Evolutionary conservation across 2,329 filamentous ascomycete genomes (phyloP).

Genomic region (Penicillium rolfsii): DNA sequence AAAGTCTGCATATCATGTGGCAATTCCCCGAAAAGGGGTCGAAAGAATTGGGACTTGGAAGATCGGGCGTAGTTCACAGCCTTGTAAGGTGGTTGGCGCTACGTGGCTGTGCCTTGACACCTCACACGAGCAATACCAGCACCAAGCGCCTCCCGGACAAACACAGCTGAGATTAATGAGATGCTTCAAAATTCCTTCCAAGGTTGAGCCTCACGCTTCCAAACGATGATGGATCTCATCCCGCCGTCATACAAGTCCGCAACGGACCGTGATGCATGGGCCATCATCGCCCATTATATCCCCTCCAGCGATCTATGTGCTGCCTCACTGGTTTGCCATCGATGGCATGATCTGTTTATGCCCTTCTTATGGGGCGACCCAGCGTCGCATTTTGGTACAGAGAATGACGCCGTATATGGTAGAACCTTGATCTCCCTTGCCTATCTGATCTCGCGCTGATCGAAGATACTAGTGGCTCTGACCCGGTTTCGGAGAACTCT

Average conservation of each 20-base stretch:
- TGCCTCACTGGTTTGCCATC: conserved; percentile 58
- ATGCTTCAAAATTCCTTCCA: not conserved
- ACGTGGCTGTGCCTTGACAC: not conserved
- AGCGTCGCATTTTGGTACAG: conserved; percentile 63
- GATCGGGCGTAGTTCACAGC: not conserved
- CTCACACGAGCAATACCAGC: not conserved
- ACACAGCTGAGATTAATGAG: not conserved
- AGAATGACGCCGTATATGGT: conserved; percentile 64
- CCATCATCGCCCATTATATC: conserved; percentile 60
- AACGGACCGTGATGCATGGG: conserved; percentile 58
- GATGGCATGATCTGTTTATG: conserved; percentile 62
- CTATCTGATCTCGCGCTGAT: conserved; percentile 17
- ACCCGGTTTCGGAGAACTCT: conserved; percentile 62
- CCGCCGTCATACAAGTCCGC: conserved; percentile 64
- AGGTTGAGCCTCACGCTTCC: not conserved
- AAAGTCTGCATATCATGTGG: not conserved
- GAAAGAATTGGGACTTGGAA: not conserved
- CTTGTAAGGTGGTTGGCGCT: not conserved
- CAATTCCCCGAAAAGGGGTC: not conserved
- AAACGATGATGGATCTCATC: conserved; percentile 55
- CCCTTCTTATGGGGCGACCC: conserved; percentile 66
- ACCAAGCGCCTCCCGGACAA: not conserved
- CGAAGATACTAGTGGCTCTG: conserved; percentile 53
- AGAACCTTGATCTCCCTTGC: conserved; percentile 8
- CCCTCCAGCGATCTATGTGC: conserved; percentile 60